A percentile compares a stretch with the other conserved stretches of the same genome.
These are phyloP conservation scores for Myrica gale DNA, from an alignment of 306 rosid species.

Conservation along the genomic window DNA sequence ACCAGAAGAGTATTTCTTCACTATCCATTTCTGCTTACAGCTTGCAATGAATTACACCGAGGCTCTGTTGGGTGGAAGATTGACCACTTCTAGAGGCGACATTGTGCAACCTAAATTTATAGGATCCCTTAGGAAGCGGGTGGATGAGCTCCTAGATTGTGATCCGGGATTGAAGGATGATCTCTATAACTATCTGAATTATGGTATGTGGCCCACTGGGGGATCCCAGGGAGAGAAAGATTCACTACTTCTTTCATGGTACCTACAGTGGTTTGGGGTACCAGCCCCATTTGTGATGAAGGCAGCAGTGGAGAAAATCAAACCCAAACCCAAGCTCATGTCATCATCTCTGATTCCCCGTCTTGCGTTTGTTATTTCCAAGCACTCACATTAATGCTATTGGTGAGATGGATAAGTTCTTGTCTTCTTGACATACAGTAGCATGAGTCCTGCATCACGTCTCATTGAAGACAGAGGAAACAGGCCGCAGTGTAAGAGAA, in stretches of 20 bases:
- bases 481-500: background rate
- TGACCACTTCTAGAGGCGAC: conserved; percentile 68
- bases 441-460: background rate
- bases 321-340: conserved; percentile 56
- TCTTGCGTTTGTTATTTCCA: conserved; percentile 70
- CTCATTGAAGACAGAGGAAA: background rate
- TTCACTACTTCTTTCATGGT: conserved; percentile 74
- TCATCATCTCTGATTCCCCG: conserved; percentile 61
- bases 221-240: conserved; percentile 48
- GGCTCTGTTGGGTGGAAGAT: conserved; percentile 62
- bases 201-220: conserved; percentile 75
- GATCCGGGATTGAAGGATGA: conserved; percentile 63
- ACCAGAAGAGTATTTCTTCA: conserved; percentile 15
- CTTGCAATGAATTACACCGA: conserved; percentile 77
- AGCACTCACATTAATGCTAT: conserved; percentile 56
- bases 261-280: conserved; percentile 84
- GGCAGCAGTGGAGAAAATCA: conserved; percentile 49
- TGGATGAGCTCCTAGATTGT: conserved; percentile 63
- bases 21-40: conserved; percentile 47
- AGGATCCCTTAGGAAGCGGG: conserved; percentile 73
- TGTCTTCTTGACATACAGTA: conserved; percentile 30
- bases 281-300: conserved; percentile 61
- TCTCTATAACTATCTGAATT: conserved; percentile 57
- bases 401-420: conserved; percentile 56
- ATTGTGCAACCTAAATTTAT: conserved; percentile 67